A percentile compares a stretch with the other conserved stretches of the same genome.
Evolutionary conservation across 2,329 filamentous ascomycete species (phyloP).

Genomic region (Pseudogymnoascus sp.): DNA sequence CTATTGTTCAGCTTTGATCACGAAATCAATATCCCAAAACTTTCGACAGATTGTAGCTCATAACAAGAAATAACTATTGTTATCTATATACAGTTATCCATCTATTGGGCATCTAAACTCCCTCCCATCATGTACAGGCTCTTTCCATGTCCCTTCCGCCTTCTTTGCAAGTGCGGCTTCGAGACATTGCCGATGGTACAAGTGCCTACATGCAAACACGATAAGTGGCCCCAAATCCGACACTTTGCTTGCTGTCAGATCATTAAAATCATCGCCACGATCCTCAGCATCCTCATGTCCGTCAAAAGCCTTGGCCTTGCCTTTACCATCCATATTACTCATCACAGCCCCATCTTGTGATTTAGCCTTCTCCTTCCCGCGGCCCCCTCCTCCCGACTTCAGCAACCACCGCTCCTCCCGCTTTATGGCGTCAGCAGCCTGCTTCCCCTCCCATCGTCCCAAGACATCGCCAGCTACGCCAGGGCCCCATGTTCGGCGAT

Average conservation of each 20-base stretch:
- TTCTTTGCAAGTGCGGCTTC: conserved; percentile 53
- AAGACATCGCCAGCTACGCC: conserved; percentile 70
- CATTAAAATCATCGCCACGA: conserved; percentile 24
- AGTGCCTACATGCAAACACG: conserved; percentile 60
- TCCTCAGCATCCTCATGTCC: conserved; percentile 36
- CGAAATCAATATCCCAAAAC: background rate
- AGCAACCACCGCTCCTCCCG: conserved; percentile 29
- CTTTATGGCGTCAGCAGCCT: conserved; percentile 38
- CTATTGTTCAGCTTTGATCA: background rate
- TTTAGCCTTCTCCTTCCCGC: conserved; percentile 19
- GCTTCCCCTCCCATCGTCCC: conserved; percentile 67
- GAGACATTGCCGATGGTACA: conserved; percentile 60
- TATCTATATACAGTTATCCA: conserved; percentile 27
- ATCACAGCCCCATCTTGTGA: background rate
- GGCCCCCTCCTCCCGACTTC: conserved; percentile 24
- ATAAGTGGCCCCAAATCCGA: conserved; percentile 55
- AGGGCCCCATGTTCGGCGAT: conserved; percentile 76
- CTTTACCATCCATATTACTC: conserved; percentile 29
- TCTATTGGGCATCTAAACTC: conserved; percentile 32
- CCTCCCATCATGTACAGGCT: conserved; percentile 45
- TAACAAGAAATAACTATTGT: background rate
- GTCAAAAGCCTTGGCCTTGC: conserved; percentile 41
- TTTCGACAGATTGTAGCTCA: background rate
- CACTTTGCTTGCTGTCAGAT: conserved; percentile 28
- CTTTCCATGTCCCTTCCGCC: conserved; percentile 40